Percentiles rank a stretch among this genome's conserved stretches.
Evolutionary conservation across 257 asterid genomes (phyloP).

Genomic region (Solanum ahanhuiri): DNA sequence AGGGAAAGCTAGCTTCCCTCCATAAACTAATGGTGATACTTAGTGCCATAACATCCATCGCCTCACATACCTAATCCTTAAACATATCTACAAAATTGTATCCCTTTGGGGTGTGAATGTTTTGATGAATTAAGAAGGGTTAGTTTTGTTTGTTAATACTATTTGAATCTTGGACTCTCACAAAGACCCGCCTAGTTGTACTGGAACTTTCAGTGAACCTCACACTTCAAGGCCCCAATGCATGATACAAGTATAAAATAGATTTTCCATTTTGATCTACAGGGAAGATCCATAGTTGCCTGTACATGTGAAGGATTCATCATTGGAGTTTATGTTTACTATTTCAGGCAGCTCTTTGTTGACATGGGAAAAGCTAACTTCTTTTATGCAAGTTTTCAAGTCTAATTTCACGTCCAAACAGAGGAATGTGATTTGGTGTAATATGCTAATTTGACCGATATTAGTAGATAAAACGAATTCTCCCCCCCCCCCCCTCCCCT

Average conservation of each 20-base stretch:
- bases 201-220: not conserved
- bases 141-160: not conserved
- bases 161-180: not conserved
- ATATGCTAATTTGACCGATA: not conserved
- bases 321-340: not conserved
- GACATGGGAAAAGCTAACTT: not conserved
- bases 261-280: not conserved
- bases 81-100: not conserved
- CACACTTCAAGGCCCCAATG: not conserved
- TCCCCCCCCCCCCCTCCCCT: not conserved
- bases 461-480: not conserved
- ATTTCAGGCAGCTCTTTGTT: not conserved
- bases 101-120: not conserved
- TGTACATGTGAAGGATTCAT: not conserved
- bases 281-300: not conserved
- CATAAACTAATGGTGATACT: not conserved
- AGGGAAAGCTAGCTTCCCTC: not conserved
- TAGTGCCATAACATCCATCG: not conserved
- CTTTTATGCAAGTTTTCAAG: not conserved
- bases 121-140: not conserved
- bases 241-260: not conserved
- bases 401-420: not conserved
- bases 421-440: not conserved
- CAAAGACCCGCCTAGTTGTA: not conserved
- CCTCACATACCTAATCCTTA: not conserved